Evolutionary conservation across 2,329 filamentous ascomycete genomes (phyloP).

Genomic region (Aspergillus fumigatus): DNA sequence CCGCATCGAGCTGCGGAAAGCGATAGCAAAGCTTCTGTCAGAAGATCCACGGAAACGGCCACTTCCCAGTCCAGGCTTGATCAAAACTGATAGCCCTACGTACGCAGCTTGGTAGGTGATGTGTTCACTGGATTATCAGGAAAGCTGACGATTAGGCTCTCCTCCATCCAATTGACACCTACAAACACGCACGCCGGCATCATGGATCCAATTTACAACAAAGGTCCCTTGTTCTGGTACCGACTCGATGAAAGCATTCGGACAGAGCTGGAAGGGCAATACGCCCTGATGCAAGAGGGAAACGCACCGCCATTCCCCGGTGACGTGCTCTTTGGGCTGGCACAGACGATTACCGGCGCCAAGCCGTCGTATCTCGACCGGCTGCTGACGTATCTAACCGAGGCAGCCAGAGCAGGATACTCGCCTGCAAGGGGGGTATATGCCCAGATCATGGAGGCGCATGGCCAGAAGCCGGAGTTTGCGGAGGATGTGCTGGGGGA

Average conservation of each 20-base stretch:
- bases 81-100: slow-evolving; percentile 13
- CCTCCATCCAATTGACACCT: slow-evolving; percentile 12
- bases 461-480: slow-evolving; percentile 15
- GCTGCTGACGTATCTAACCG: slow-evolving; percentile 18
- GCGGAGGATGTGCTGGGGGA: slow-evolving; percentile 12
- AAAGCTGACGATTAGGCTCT: slow-evolving; percentile 13
- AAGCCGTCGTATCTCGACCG: slow-evolving; percentile 21
- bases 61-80: slow-evolving; percentile 15
- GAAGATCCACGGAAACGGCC: slow-evolving; percentile 19
- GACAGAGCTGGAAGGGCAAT: slow-evolving; percentile 21
- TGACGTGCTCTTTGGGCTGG: slow-evolving; percentile 23
- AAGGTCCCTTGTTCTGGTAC: slow-evolving; percentile 26
- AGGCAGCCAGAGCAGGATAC: slow-evolving; percentile 17
- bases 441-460: slow-evolving; percentile 22
- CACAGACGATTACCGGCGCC: slow-evolving; percentile 21
- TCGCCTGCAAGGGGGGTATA: slow-evolving; percentile 24
- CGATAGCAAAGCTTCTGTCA: slow-evolving; percentile 14
- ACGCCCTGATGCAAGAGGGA: slow-evolving; percentile 12
- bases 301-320: slow-evolving; percentile 11
- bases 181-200: slow-evolving; percentile 13
- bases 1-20: slow-evolving; percentile 15
- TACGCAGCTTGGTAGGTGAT: slow-evolving; percentile 22
- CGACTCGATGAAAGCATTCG: slow-evolving; percentile 19
- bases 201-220: slow-evolving; percentile 24
- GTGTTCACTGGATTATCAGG: background rate